These are phyloP conservation scores for Amphicarpaea edgeworthii DNA, from an alignment of 306 rosid genomes.

Conservation along the genomic window DNA sequence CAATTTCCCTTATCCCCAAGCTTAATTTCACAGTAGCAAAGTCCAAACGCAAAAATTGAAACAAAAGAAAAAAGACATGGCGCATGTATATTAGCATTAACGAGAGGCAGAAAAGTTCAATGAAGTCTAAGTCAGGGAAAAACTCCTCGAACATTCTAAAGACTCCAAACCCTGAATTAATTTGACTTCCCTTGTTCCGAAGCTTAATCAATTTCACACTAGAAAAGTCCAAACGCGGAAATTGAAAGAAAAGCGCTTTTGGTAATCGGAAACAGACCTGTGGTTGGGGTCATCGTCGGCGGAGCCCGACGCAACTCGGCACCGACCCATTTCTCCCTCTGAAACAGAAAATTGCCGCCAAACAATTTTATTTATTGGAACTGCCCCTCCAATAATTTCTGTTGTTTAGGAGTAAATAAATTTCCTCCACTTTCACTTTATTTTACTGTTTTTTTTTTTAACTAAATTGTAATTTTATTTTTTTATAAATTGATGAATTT, in stretches of 20 bases:
- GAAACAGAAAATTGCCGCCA: too few species aligned
- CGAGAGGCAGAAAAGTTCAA: constrained; percentile 7
- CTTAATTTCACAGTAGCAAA: background rate
- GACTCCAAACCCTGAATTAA: background rate
- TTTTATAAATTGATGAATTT: too few species aligned
- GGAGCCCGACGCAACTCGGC: constrained; percentile 41
- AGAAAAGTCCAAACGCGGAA: background rate
- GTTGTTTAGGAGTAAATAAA: too few species aligned
- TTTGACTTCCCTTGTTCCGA: background rate
- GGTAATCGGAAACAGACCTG: constrained; percentile 34
- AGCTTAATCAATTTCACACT: background rate
- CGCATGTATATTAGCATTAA: constrained; percentile 4
- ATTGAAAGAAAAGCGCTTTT: background rate
- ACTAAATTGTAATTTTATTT: too few species aligned
- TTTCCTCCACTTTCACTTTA: too few species aligned
- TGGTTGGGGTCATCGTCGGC: constrained; percentile 46
- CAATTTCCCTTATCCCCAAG: too few species aligned
- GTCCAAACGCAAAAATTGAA: background rate
- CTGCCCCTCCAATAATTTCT: too few species aligned
- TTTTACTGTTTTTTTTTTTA: too few species aligned
- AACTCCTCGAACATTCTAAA: background rate
- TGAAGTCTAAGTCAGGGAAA: constrained; percentile 1
- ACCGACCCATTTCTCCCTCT: constrained; percentile 46
- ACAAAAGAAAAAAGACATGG: too few species aligned
- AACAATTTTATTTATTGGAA: too few species aligned